Percentiles rank a stretch among this genome's conserved stretches.
Evolutionary conservation across 352 stramenopile genomes (phyloP).

Genomic region (Pythium coloratum): DNA sequence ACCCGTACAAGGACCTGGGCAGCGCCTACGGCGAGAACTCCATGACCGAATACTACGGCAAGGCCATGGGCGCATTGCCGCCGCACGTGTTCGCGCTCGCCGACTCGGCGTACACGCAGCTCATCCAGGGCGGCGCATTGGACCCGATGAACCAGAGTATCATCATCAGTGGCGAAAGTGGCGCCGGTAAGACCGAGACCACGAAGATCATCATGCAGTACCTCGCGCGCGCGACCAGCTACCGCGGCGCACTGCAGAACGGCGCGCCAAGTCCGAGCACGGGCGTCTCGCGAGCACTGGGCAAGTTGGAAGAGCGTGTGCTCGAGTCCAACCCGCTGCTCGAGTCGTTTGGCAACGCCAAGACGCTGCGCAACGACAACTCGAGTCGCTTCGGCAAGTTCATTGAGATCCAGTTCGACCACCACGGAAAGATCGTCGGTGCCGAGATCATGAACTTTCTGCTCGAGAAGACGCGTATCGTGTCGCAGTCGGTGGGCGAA

Average conservation of each 20-base stretch:
- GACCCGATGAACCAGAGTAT: slow-evolving; percentile 90
- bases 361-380: slow-evolving; percentile 97
- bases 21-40: slow-evolving; percentile 63
- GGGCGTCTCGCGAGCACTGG: slow-evolving; percentile 87
- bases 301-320: slow-evolving; percentile 85
- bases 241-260: slow-evolving; percentile 57
- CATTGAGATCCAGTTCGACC: slow-evolving; percentile 96
- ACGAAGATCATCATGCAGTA: slow-evolving; percentile 94
- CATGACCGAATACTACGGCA: slow-evolving; percentile 90
- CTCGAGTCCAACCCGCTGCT: slow-evolving; percentile 88
- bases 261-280: slow-evolving; percentile 64
- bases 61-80: slow-evolving; percentile 73
- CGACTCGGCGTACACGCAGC: slow-evolving; percentile 87
- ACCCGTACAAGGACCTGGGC: slow-evolving; percentile 87
- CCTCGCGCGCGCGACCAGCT: slow-evolving; percentile 75
- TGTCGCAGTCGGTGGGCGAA: slow-evolving; percentile 89
- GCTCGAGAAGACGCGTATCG: slow-evolving; percentile 90
- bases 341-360: slow-evolving; percentile 90
- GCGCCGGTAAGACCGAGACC: slow-evolving; percentile 90
- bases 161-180: slow-evolving; percentile 92
- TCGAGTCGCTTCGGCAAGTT: slow-evolving; percentile 97
- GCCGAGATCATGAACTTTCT: slow-evolving; percentile 91
- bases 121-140: slow-evolving; percentile 81
- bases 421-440: slow-evolving; percentile 90
- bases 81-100: slow-evolving; percentile 91